A percentile compares a stretch with the other conserved stretches of the same genome.
phyloP scores from a whole-genome alignment of 352 stramenopile species.

The Globisporangium spiculum region DNA sequence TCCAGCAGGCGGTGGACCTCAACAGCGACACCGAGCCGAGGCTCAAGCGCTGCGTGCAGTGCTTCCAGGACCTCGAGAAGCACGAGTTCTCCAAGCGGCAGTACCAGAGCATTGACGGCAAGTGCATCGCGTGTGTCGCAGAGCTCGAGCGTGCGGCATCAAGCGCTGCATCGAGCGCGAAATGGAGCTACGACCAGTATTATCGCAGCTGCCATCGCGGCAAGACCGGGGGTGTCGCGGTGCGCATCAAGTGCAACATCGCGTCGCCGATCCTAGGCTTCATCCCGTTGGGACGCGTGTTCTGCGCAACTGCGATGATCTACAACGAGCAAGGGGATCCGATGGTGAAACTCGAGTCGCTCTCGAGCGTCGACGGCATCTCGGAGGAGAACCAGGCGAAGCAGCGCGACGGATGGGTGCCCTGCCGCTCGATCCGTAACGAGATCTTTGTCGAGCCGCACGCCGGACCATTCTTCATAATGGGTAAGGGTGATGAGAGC shows the following conservation, averaged over 20 bases:
- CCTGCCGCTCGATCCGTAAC: slow-evolving; percentile 70
- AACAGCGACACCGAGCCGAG: slow-evolving; percentile 25
- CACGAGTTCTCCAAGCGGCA: slow-evolving; percentile 72
- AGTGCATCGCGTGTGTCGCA: slow-evolving; percentile 54
- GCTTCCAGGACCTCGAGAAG: slow-evolving; percentile 65
- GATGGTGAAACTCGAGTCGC: slow-evolving; percentile 66
- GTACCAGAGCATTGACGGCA: slow-evolving; percentile 55
- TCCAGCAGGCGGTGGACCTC: slow-evolving; percentile 17
- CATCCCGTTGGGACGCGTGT: slow-evolving; percentile 64
- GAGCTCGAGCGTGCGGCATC: slow-evolving; percentile 41
- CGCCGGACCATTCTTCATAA: slow-evolving; percentile 35
- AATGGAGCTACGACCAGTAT: slow-evolving; percentile 60
- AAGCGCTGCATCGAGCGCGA: slow-evolving; percentile 30
- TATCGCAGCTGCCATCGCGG: slow-evolving; percentile 72
- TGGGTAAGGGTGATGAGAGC: background rate
- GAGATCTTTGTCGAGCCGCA: slow-evolving; percentile 67
- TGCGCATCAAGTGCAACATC: slow-evolving; percentile 68
- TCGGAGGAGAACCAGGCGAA: slow-evolving; percentile 21
- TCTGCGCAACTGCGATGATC: slow-evolving; percentile 48
- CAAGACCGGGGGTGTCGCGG: slow-evolving; percentile 59
- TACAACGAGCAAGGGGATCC: slow-evolving; percentile 74
- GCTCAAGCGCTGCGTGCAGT: slow-evolving; percentile 70
- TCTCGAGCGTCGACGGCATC: slow-evolving; percentile 32
- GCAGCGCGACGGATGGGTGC: slow-evolving; percentile 51
- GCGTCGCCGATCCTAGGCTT: slow-evolving; percentile 58